Conservation (phyloP, 2,329 filamentous ascomycete genomes). For the Aspergillus puulaauensis region DNA sequence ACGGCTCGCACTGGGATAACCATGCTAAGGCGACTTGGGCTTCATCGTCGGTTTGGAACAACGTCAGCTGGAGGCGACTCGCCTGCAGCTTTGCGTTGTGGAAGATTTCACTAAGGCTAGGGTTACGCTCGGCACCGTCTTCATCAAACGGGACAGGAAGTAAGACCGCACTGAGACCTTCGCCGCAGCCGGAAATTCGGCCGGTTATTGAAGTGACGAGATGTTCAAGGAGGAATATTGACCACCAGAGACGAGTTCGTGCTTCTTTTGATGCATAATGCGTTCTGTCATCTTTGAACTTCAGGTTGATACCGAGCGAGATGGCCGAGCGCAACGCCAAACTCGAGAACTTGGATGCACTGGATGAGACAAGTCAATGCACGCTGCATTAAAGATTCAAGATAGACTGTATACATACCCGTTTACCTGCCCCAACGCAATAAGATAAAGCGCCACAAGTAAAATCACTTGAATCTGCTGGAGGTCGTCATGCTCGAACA, state of each 20-base stretch:
- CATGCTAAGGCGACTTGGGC: constrained; percentile 15
- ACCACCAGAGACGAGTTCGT: constrained; percentile 45
- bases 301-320: constrained; percentile 43
- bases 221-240: constrained; percentile 42
- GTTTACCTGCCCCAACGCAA: constrained; percentile 43
- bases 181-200: constrained; percentile 39
- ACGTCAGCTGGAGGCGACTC: constrained; percentile 25
- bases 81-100: constrained; percentile 19
- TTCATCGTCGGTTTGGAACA: constrained; percentile 26
- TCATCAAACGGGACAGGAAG: constrained; percentile 40
- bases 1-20: constrained; percentile 26
- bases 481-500: constrained; percentile 43
- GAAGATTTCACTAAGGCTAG: constrained; percentile 26
- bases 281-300: constrained; percentile 35
- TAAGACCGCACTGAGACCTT: constrained; percentile 38
- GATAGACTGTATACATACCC: constrained; percentile 25
- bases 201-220: constrained; percentile 44
- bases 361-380: constrained; percentile 12
- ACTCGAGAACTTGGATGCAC: constrained; percentile 42
- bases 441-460: constrained; percentile 41
- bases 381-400: too few relatives aligned
- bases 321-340: constrained; percentile 42
- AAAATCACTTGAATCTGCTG: constrained; percentile 45
- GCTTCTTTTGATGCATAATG: constrained; percentile 40
- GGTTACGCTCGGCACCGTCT: constrained; percentile 29